phyloP scores from a whole-genome alignment of 768 basidiomycete genomes.

The Lactarius deliciosus region DNA sequence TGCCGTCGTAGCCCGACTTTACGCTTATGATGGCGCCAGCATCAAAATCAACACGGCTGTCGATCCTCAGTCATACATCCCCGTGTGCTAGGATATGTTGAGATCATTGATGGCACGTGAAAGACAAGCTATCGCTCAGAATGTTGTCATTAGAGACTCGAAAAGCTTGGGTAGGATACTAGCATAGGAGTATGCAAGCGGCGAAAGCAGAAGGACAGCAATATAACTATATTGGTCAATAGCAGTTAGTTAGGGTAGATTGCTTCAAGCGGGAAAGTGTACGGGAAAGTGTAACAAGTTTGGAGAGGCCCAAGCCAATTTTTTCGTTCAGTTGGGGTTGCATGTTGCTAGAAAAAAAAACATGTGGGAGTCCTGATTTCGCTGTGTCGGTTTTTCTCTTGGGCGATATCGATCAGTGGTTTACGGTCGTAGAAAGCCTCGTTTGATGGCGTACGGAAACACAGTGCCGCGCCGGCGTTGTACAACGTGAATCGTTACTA shows the following conservation, averaged over 20 bases:
- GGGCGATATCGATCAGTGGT: not conserved
- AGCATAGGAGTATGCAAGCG: slow-evolving; percentile 72
- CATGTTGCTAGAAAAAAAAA: too few relatives aligned
- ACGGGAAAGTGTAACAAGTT: too few relatives aligned
- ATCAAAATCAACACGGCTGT: slow-evolving; percentile 64
- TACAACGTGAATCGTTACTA: not conserved
- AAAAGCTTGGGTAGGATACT: slow-evolving; percentile 45
- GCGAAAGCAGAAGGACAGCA: slow-evolving; percentile 44
- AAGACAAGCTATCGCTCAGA: slow-evolving; percentile 54
- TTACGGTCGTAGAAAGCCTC: not conserved
- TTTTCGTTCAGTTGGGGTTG: too few relatives aligned
- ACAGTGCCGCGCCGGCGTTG: not conserved
- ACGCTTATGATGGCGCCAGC: too few relatives aligned
- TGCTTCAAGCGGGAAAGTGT: too few relatives aligned
- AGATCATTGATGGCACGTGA: slow-evolving; percentile 55
- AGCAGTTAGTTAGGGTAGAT: too few relatives aligned
- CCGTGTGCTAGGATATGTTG: slow-evolving; percentile 56
- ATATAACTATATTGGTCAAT: too few relatives aligned
- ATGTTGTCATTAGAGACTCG: slow-evolving; percentile 57
- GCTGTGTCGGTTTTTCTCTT: not conserved
- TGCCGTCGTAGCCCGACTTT: slow-evolving; percentile 46
- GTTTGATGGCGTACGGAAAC: not conserved
- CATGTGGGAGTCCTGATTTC: too few relatives aligned
- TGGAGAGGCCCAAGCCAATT: too few relatives aligned
- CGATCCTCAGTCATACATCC: slow-evolving; percentile 57